Conservation (phyloP, 176 grass and related monocot genomes). For the Cenchrus americanus region DNA sequence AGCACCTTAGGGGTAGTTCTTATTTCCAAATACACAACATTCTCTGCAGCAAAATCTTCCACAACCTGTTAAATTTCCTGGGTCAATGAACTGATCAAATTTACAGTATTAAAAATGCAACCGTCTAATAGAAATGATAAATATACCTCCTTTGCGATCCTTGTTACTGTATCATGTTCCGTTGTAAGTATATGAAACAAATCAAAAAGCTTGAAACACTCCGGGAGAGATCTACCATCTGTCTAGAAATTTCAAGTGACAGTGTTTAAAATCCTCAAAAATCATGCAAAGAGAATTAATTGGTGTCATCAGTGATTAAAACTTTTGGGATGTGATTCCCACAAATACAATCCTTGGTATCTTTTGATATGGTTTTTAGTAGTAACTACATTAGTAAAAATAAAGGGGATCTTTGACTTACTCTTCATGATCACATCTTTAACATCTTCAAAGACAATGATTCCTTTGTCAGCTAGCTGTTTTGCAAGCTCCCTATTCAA, state of each 20-base stretch:
- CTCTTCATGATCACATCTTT: conserved; percentile 85
- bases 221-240: conserved; percentile 80
- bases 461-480: conserved; percentile 65
- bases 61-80: conserved; percentile 55
- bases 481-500: conserved; percentile 82
- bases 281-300: not conserved
- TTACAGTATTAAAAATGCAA: not conserved
- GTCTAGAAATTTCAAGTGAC: conserved; percentile 35
- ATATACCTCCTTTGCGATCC: conserved; percentile 89
- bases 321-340: no score
- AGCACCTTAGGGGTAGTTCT: conserved; percentile 95
- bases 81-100: conserved; percentile 22
- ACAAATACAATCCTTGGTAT: not conserved
- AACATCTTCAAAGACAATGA: conserved; percentile 83
- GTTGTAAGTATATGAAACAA: conserved; percentile 86
- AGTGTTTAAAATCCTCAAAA: conserved; percentile 8
- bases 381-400: conserved; percentile 1
- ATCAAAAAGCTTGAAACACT: conserved; percentile 93
- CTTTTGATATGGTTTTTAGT: conserved; percentile 1
- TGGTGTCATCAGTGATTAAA: no score
- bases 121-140: not conserved
- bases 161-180: conserved; percentile 88
- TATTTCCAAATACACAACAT: conserved; percentile 93
- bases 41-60: conserved; percentile 95
- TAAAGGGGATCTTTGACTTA: conserved; percentile 35